Base-by-base conservation (phyloP, 2,329 filamentous ascomycete species). In the Cyclaneusma minus region DNA sequence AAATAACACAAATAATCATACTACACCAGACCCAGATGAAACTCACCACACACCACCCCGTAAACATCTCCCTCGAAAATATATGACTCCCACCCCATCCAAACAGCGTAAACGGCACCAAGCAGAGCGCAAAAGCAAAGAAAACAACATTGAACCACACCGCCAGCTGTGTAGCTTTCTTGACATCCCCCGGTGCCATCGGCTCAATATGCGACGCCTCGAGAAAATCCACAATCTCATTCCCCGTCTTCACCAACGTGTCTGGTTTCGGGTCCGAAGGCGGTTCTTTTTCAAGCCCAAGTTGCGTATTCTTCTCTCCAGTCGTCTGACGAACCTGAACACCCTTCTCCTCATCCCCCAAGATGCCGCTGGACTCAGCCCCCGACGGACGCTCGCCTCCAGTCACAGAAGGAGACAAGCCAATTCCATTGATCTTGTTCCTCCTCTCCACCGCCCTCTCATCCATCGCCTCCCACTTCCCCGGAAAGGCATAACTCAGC, bases 171-270 rank as follows among this genome's bases (percentile, higher is more conserved):
- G 47, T 47, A 1, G 47, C 48, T 26, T 48, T 47, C 17, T 42
- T 44, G 5, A 52, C 51, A 4, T 47, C 37, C 4, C 40, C 37
- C 0, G 50, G 47, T 22, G 57, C 49, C 47, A 60, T 54, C 2
- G 54, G 54, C 29, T 51, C 46, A n/a, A 51, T 53, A 26, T 55
- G 44, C 5, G 45, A 43, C 7, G 41, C 34, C 29, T 52, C 50
- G 4, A 57, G 49, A 30, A 48, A 58, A 33, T 55, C 52, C 4
- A 56, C 49, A 4, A 58, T 38, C 13, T 53, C 51, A 28, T 58
- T 58, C 15, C 48, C 48, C 3, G 47, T 52, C 4, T 39, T 37
- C 2, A 41, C 35, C 7, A 44, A 11, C 2, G 39, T 39, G 9
- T 43, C 40, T 1, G 45, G 41, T 2, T 25, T 24, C 6, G 40